These are phyloP conservation scores for Monosporascus ibericus DNA, from an alignment of 2,329 filamentous ascomycete genomes.

Conservation along the genomic window DNA sequence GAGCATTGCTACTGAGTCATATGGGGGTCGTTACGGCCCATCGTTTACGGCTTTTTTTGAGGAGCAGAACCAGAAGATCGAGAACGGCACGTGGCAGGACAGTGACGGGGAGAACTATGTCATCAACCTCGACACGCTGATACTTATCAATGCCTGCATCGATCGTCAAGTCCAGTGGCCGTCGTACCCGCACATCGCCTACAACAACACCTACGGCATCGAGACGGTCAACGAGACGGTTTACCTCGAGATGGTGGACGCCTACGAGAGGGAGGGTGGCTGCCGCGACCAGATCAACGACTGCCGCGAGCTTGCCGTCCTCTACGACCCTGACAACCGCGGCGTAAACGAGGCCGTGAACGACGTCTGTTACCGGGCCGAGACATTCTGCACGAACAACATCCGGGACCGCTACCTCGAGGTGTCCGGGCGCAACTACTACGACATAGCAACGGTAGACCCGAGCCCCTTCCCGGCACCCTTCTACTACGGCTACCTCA, in stretches of 20 bases:
- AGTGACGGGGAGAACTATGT: slow-evolving; percentile 21
- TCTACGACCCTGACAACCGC: slow-evolving; percentile 43
- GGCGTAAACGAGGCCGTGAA: slow-evolving; percentile 40
- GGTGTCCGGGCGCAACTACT: slow-evolving; percentile 41
- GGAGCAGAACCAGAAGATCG: slow-evolving; percentile 26
- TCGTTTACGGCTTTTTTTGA: slow-evolving; percentile 24
- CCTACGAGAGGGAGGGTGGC: slow-evolving; percentile 31
- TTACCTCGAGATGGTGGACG: slow-evolving; percentile 23
- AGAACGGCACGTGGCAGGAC: slow-evolving; percentile 23
- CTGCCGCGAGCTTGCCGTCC: slow-evolving; percentile 40
- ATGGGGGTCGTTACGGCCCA: slow-evolving; percentile 28
- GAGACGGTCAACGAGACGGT: slow-evolving; percentile 31
- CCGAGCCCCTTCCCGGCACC: slow-evolving; percentile 46
- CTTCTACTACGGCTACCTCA: slow-evolving; percentile 50
- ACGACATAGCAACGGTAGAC: slow-evolving; percentile 47
- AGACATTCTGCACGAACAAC: slow-evolving; percentile 18
- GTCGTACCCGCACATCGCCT: slow-evolving; percentile 36
- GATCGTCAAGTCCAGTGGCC: slow-evolving; percentile 39
- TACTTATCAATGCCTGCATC: slow-evolving; percentile 52
- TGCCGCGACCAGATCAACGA: slow-evolving; percentile 47
- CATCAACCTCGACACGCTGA: slow-evolving; percentile 33
- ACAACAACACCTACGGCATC: slow-evolving; percentile 38
- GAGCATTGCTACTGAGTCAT: slow-evolving; percentile 27
- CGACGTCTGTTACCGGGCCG: slow-evolving; percentile 29
- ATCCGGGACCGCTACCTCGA: slow-evolving; percentile 19